A percentile compares a stretch with the other conserved stretches of the same genome.
phyloP scores from a whole-genome alignment of 148 eudicot species.

The Amaranthus hypochondriacus region DNA sequence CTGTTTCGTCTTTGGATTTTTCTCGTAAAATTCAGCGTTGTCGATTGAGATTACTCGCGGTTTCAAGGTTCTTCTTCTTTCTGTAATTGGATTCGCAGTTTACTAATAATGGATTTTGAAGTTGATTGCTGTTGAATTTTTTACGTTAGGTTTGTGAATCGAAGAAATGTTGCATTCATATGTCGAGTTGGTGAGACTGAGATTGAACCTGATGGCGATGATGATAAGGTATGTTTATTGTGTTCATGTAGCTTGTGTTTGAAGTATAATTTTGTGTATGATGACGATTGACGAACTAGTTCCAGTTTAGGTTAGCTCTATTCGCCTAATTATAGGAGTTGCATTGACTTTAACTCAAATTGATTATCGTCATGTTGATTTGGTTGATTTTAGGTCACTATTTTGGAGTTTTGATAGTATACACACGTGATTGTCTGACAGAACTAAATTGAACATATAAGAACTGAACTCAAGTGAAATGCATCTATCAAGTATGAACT shows the following conservation, averaged over 20 bases:
- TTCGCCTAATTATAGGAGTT: not conserved
- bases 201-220: conserved; percentile 46
- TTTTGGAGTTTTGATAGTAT: not conserved
- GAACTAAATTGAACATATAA: no score
- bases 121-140: conserved; percentile 11
- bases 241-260: not conserved
- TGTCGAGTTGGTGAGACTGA: conserved; percentile 57
- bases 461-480: no score
- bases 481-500: no score
- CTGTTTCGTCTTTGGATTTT: conserved; percentile 20
- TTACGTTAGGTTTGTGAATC: conserved; percentile 30
- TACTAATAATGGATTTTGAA: not conserved
- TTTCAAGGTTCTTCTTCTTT: conserved; percentile 33
- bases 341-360: not conserved
- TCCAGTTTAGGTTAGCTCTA: not conserved
- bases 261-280: not conserved
- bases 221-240: conserved; percentile 42
- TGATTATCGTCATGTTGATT: not conserved
- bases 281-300: not conserved
- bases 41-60: conserved; percentile 15
- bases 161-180: conserved; percentile 37
- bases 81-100: not conserved
- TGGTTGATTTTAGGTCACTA: not conserved
- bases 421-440: not conserved
- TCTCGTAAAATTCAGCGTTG: conserved; percentile 21